Evolutionary conservation across 176 grass and related monocot genomes (phyloP), one percentile per base, ranked within the genome.

Genomic region (Alopecurus myosuroides): DNA sequence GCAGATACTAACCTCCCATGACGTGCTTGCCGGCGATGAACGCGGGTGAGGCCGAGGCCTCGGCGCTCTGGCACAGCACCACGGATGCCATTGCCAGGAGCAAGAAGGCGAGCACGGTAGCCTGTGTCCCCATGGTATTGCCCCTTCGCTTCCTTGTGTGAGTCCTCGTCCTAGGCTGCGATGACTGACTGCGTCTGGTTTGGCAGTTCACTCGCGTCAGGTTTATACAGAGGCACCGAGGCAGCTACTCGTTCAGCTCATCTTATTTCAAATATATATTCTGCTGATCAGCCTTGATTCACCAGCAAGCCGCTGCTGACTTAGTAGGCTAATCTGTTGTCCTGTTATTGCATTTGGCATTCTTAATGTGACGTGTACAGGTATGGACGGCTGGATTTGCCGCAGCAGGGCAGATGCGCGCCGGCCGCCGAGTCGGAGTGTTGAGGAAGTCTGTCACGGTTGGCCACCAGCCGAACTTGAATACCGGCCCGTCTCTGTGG

Each of bases 281-380:
- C 37, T 22, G 67, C 36, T 70, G 36, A 25, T 28, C 69, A 40
- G 70, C 53, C 49, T 81, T 26, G 46, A 22, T 25, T 52, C 64
- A 34, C 45, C 76, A 74, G 76, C 81, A 77, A 74, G 35, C 81
- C 87, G 25, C 74, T 61, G 64, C 75, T 74, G 81, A 88, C 81
- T 28, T 14, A 34, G 64, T 12, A 23, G 10, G 35, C 3, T 36
- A 33, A 19, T 29, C 67, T 11, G 67, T 50, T 36, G 0, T 20
- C 33, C 15, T 20, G 28, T 40, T 45, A 0, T 29, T 18, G 22
- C 9, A 15, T 25, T 42, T 18, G n/a, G 26, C n/a, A 17, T 52
- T 19, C 61, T 35, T 18, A 9, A 13, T 28, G 4, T 29, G 36
- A 11, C 48, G 28, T 46, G 10, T 14, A 37, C 45, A 44, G 1